Evolutionary conservation across 257 asterid species (phyloP), one percentile per base, ranked within the genome.

Genomic region (Forsythia suspensa): DNA sequence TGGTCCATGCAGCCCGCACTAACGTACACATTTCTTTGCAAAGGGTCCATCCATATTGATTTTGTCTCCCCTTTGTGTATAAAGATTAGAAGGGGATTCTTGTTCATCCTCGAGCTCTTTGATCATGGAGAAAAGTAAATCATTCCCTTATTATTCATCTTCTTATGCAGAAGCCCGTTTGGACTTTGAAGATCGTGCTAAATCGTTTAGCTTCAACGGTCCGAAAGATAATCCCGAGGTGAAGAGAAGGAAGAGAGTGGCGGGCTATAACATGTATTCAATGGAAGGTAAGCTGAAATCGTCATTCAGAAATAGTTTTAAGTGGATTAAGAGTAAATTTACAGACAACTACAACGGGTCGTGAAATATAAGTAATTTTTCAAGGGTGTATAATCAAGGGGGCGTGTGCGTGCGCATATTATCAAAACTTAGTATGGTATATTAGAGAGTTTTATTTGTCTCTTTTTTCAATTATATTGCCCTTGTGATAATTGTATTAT

Each of bases 281-380:
- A n/a, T 86, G 83, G 98, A 95, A 87, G 97, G 92, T 84, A 95
- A 91, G 88, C 79, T 95, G 71, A 91, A 91, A 76, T 88, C 93
- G 21, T 91, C 97, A 1, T 73, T 93, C 41, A 90, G 90, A 72
- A 93, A 83, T 90, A 90, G 97, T 86, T 88, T 93, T 76, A 95
- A 91, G 88, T 95, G 99, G 98, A 89, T 93, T 85, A 95, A 93
- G 91, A 91, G 83, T 87, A 95, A 91, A 80, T 88, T 95, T 75
- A 52, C 88, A 0, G 88, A 89, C 39, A 86, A 86, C 63, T 84
- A 85, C 72, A 85, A 83, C 39, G 87, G 84, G 57, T 63, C 83
- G 1, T 86, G 2, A 61, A 61, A 5, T 21, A 9, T 21, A 3
- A 46, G 6, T 4, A 41, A 41, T 29, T 29, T 29, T 29, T 29